A percentile compares a stretch with the other conserved stretches of the same genome.
These are phyloP conservation scores for Priceomyces fermenticarens DNA, from an alignment of 805 yeast genomes.

Conservation along the genomic window DNA sequence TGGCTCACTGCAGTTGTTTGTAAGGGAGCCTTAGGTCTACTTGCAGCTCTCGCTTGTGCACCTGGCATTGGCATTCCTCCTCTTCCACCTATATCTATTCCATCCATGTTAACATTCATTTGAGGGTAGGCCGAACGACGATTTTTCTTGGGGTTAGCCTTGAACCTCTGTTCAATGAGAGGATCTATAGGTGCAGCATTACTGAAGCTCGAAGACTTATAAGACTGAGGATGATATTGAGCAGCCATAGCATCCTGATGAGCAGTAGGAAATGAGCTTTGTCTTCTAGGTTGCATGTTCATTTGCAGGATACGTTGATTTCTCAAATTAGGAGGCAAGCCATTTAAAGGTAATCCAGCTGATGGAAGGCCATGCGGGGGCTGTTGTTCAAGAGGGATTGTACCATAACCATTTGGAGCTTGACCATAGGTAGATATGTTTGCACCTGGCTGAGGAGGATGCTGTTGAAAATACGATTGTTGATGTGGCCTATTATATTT, in stretches of 20 bases:
- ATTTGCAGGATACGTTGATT: constrained; percentile 9
- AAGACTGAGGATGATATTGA: constrained; percentile 6
- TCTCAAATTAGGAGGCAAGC: constrained; percentile 24
- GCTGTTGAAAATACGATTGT: constrained; percentile 1
- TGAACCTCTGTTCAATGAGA: constrained; percentile 21
- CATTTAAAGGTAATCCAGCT: constrained; percentile 23
- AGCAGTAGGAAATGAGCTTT: constrained; percentile 12
- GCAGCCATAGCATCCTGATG: constrained; percentile 8
- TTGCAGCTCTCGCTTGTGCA: constrained; percentile 5
- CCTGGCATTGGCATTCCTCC: constrained; percentile 45
- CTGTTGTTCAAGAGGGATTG: constrained; percentile 21
- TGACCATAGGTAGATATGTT: not conserved
- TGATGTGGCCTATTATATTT: constrained; percentile 4
- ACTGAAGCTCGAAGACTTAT: constrained; percentile 8
- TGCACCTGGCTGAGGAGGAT: constrained; percentile 1
- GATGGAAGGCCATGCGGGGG: constrained; percentile 32
- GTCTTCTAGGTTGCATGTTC: constrained; percentile 7
- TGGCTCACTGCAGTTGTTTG: not conserved
- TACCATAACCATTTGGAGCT: constrained; percentile 4
- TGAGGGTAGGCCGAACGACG: constrained; percentile 36
- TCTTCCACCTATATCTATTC: constrained; percentile 43
- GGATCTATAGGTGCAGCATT: constrained; percentile 26
- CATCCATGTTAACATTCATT: constrained; percentile 27
- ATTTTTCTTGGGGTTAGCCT: constrained; percentile 25
- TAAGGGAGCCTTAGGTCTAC: constrained; percentile 11